Evolutionary conservation across 2,329 filamentous ascomycete genomes (phyloP).

Genomic region (Gaeumannomyces tritici): DNA sequence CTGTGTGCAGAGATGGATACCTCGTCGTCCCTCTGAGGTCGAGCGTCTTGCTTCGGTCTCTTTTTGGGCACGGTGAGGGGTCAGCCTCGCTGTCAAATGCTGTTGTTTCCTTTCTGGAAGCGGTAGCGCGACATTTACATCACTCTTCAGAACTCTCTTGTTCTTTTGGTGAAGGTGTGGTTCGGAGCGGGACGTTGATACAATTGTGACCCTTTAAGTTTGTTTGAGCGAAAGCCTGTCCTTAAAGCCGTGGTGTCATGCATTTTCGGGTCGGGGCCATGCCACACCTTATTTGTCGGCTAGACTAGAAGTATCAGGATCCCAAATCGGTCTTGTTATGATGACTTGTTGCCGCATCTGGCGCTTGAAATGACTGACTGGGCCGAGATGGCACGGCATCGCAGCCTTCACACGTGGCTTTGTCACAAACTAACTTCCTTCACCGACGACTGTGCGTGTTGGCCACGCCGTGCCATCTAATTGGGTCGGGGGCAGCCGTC

Average conservation of each 20-base stretch:
- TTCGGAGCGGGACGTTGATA: neutral
- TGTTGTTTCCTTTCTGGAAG: neutral
- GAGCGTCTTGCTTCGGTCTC: neutral
- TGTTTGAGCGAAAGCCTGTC: neutral
- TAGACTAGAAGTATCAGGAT: too few relatives aligned
- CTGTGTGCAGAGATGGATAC: constrained; percentile 78
- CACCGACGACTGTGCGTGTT: neutral
- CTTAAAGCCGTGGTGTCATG: neutral
- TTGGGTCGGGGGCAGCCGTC: neutral
- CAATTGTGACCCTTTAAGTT: neutral
- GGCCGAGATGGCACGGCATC: neutral
- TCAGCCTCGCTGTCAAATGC: neutral
- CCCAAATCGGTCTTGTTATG: too few relatives aligned
- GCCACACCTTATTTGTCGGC: neutral
- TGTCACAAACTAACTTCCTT: neutral
- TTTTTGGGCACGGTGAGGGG: neutral
- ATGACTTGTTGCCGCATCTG: too few relatives aligned
- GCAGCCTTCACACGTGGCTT: neutral
- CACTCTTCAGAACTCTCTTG: neutral
- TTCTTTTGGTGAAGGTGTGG: neutral
- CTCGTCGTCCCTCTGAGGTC: constrained; percentile 14
- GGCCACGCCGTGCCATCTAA: neutral
- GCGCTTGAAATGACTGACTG: too few relatives aligned
- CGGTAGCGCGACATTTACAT: neutral
- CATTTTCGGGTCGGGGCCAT: neutral